Evolutionary conservation across 2,329 filamentous ascomycete genomes (phyloP).

Genomic region (Thielaviopsis ethacetica): DNA sequence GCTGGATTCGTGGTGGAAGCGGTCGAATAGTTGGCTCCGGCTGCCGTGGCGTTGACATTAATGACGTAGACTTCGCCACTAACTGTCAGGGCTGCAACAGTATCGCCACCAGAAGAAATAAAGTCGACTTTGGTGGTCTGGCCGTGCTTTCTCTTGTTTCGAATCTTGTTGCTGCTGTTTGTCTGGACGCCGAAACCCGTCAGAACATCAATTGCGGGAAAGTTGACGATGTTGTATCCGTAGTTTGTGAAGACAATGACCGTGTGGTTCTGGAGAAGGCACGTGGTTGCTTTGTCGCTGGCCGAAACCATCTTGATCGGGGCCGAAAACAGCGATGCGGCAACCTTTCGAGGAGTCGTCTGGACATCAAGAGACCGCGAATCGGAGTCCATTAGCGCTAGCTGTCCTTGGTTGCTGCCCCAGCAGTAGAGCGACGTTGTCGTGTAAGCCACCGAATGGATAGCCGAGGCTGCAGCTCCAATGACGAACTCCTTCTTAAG

Average conservation of each 20-base stretch:
- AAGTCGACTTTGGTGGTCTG: conserved; percentile 45
- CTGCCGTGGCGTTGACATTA: conserved; percentile 53
- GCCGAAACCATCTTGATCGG: conserved; percentile 67
- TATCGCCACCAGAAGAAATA: conserved; percentile 74
- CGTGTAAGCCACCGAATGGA: conserved; percentile 85
- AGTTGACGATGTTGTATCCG: conserved; percentile 79
- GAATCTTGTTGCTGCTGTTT: neutral
- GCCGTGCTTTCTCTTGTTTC: conserved; percentile 41
- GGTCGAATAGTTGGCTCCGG: conserved; percentile 40
- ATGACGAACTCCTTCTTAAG: conserved; percentile 72
- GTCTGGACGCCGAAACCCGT: conserved; percentile 30
- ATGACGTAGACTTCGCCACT: conserved; percentile 82
- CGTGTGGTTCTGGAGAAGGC: conserved; percentile 70
- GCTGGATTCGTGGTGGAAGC: conserved; percentile 82
- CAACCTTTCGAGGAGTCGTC: conserved; percentile 66
- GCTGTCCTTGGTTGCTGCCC: conserved; percentile 86
- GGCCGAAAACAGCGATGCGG: conserved; percentile 61
- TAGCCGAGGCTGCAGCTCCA: conserved; percentile 72
- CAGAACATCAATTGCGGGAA: conserved; percentile 57
- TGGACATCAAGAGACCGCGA: conserved; percentile 82
- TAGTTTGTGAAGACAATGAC: conserved; percentile 94
- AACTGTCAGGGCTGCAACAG: conserved; percentile 72
- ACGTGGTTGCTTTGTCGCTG: conserved; percentile 77
- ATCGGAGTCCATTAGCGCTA: conserved; percentile 88
- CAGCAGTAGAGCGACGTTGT: conserved; percentile 73